Base-by-base conservation (phyloP, 768 basidiomycete species). In the Lactarius quietus region DNA sequence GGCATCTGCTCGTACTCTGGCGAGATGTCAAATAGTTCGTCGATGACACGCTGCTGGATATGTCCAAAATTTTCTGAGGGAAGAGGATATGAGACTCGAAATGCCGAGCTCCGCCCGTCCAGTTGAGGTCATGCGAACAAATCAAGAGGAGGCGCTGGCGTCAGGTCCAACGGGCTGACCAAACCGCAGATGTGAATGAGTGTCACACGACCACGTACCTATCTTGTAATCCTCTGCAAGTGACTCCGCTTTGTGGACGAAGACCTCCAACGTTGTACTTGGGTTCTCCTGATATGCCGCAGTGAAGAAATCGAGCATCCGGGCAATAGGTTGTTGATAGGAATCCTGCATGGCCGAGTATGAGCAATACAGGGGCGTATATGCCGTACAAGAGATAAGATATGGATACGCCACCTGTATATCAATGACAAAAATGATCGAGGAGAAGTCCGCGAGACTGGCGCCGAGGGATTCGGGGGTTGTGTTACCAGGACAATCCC, bases 171-270 rank as follows among this genome's bases (percentile, higher is more conserved):
- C 68, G 35, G 65, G 28, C n/a, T 45, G 29, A 33, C 28, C 66
- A 58, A 26, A 60, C 31, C 41, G 39, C 14, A 29, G 26, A 3
- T 43, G 59, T 56, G 57, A 64, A 62, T 35, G 12, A 3, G 63
- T 41, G 35, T 59, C 63, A 70, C 55, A 36, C 57, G 59, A 59
- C 58, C 48, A 59, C 85, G 28, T 70, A 93, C 93, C 93, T 62
- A 90, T 86, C 74, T 93, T 90, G 74, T 96, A 95, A 68, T 95
- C 94, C 69, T 96, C 93, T 63, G 89, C 86, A 51, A 96, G 78
- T 56, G 88, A 90, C 76, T 98, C 96, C 8, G 92, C 89, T 76
- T 98, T 98, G 78, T 98, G 96, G 7, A 95, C 91, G 70, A 98
- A 97, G 36, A 98, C 88, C 73, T 96, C 93, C 31, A 98, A 82